Percentiles rank a stretch among this genome's conserved stretches.
Conservation (phyloP, 1,284 basidiomycete species). For the Apiotrichum domesticum region DNA sequence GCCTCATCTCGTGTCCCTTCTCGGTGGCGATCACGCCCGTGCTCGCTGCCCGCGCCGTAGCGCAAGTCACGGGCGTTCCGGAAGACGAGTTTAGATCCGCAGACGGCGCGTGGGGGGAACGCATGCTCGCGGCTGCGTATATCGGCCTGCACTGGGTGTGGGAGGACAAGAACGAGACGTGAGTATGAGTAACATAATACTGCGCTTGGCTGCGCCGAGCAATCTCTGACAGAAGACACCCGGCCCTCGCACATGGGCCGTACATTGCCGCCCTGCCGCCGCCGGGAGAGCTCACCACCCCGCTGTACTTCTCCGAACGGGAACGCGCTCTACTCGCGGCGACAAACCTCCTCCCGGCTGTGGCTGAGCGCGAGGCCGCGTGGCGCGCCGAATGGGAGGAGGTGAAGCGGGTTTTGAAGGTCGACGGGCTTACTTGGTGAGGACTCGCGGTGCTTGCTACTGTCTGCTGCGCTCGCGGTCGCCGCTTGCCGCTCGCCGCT, state of each 20-base stretch:
- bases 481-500: no score
- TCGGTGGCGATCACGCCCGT: slow-evolving; percentile 62
- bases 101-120: slow-evolving; percentile 55
- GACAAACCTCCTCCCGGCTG: slow-evolving; percentile 70
- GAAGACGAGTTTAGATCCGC: slow-evolving; percentile 23
- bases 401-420: slow-evolving; percentile 49
- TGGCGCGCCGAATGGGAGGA: slow-evolving; percentile 59
- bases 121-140: slow-evolving; percentile 67
- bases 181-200: neutral
- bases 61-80: slow-evolving; percentile 32
- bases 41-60: slow-evolving; percentile 50
- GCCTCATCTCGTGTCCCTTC: slow-evolving; percentile 69
- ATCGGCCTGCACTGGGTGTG: slow-evolving; percentile 65
- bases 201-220: no score
- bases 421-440: slow-evolving; percentile 61
- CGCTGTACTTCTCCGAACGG: slow-evolving; percentile 61
- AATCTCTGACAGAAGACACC: slow-evolving; percentile 15
- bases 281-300: slow-evolving; percentile 57
- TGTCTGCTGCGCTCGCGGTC: no score
- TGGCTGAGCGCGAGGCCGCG: slow-evolving; percentile 56
- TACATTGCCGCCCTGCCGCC: slow-evolving; percentile 66
- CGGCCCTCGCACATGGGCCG: slow-evolving; percentile 48
- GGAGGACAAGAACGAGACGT: slow-evolving; percentile 13
- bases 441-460: slow-evolving; percentile 19
- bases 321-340: slow-evolving; percentile 65